Conservation (phyloP, 1,139 yeast species). For the Geotrichum siamense region DNA sequence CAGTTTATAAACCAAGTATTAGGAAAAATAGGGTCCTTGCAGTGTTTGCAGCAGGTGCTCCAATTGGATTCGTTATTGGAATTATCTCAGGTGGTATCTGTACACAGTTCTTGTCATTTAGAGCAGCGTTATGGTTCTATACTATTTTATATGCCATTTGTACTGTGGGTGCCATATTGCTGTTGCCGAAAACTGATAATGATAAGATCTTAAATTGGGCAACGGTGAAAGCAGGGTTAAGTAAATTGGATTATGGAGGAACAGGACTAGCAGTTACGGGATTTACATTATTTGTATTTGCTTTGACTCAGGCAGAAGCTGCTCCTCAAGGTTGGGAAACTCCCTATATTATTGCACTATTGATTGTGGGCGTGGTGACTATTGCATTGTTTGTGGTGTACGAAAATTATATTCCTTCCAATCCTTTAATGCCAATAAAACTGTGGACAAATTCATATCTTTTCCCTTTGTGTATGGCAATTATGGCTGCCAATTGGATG, state of each 20-base stretch:
- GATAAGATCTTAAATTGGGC: slow-evolving; percentile 18
- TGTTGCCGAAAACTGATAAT: slow-evolving; percentile 32
- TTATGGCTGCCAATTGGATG: slow-evolving; percentile 37
- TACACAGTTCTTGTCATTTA: slow-evolving; percentile 37
- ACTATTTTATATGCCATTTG: slow-evolving; percentile 35
- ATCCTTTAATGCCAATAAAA: slow-evolving; percentile 43
- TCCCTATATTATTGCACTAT: slow-evolving; percentile 40
- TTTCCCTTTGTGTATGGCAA: slow-evolving; percentile 35
- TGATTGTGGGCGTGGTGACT: slow-evolving; percentile 37
- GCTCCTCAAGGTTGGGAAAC: slow-evolving; percentile 41
- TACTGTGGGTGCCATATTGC: slow-evolving; percentile 28
- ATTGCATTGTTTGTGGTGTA: slow-evolving; percentile 36
- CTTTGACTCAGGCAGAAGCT: slow-evolving; percentile 39
- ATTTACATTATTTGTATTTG: slow-evolving; percentile 38
- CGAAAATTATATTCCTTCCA: slow-evolving; percentile 35
- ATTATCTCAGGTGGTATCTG: slow-evolving; percentile 40
- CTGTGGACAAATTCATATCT: slow-evolving; percentile 31
- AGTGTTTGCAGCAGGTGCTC: slow-evolving; percentile 42
- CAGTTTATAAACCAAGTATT: slow-evolving; percentile 35
- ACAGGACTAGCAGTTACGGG: slow-evolving; percentile 37
- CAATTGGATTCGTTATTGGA: slow-evolving; percentile 41
- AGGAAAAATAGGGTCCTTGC: slow-evolving; percentile 41
- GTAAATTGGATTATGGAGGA: slow-evolving; percentile 37
- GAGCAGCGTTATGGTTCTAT: slow-evolving; percentile 38
- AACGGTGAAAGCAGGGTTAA: slow-evolving; percentile 23